Percentiles rank a stretch among this genome's conserved stretches.
Evolutionary conservation across 2,329 filamentous ascomycete genomes (phyloP).

Genomic region (Elsinoe fawcettii): DNA sequence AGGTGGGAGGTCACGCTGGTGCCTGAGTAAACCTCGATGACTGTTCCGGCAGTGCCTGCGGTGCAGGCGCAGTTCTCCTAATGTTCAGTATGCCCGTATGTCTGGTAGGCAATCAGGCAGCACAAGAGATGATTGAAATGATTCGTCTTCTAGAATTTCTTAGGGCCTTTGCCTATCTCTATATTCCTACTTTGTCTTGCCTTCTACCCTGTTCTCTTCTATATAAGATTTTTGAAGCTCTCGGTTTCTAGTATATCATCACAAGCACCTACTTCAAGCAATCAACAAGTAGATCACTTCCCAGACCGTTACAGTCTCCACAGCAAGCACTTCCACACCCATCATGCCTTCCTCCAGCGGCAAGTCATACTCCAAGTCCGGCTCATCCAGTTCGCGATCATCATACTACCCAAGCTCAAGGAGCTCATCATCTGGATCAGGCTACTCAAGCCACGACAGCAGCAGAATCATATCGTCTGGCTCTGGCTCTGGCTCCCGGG

Average conservation of each 20-base stretch:
- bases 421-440: neutral
- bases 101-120: slow-evolving; percentile 2
- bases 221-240: neutral
- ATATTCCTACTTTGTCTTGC: neutral
- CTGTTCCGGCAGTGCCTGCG: neutral
- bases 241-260: neutral
- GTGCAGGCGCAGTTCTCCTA: neutral
- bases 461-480: too few relatives aligned
- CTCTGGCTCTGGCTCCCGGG: too few relatives aligned
- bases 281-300: neutral
- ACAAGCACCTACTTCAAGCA: neutral
- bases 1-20: neutral
- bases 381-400: too few relatives aligned
- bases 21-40: neutral
- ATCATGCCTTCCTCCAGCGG: neutral
- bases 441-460: too few relatives aligned
- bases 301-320: neutral
- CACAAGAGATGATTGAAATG: neutral
- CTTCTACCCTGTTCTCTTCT: neutral
- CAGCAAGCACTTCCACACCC: neutral
- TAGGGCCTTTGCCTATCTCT: neutral
- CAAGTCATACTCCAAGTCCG: too few relatives aligned
- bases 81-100: neutral
- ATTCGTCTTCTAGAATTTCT: neutral
- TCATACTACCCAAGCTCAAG: too few relatives aligned